A percentile compares a stretch with the other conserved stretches of the same genome.
Evolutionary conservation across 805 yeast genomes (phyloP).

Genomic region (Ogataea trehaloabstinens): DNA sequence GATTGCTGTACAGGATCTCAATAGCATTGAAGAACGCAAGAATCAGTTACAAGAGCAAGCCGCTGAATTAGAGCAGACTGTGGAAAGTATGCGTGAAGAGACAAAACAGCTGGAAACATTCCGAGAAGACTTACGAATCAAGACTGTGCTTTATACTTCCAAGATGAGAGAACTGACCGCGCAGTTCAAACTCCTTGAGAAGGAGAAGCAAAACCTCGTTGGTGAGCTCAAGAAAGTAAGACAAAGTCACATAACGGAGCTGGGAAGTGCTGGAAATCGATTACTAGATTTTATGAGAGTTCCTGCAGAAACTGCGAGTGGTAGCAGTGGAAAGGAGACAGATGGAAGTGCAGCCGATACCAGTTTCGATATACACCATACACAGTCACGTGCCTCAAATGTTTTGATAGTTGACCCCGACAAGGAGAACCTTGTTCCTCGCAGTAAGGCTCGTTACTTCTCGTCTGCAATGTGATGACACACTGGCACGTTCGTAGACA

Average conservation of each 20-base stretch:
- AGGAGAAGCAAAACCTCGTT: conserved; percentile 11
- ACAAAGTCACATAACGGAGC: neutral
- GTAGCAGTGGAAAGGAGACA: neutral
- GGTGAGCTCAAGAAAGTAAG: conserved; percentile 5
- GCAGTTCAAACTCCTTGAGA: conserved; percentile 7
- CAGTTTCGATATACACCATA: neutral
- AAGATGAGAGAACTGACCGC: conserved; percentile 6
- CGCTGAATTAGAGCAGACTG: neutral
- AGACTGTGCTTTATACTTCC: neutral
- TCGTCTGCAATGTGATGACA: neutral
- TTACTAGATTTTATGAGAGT: neutral
- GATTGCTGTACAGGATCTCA: conserved; percentile 4
- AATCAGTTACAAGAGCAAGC: neutral
- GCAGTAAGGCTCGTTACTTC: neutral
- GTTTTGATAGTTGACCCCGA: neutral
- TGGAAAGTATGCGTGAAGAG: neutral
- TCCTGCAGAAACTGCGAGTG: neutral
- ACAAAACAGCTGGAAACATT: conserved; percentile 1
- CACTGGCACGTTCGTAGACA: too few relatives aligned
- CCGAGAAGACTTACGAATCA: neutral
- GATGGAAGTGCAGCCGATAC: neutral
- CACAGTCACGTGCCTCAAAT: too few relatives aligned
- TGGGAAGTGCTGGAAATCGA: neutral
- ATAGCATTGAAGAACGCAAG: conserved; percentile 3
- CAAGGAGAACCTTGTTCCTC: neutral